These are phyloP conservation scores for Fagus crenata DNA, from an alignment of 306 rosid species.

Conservation along the genomic window DNA sequence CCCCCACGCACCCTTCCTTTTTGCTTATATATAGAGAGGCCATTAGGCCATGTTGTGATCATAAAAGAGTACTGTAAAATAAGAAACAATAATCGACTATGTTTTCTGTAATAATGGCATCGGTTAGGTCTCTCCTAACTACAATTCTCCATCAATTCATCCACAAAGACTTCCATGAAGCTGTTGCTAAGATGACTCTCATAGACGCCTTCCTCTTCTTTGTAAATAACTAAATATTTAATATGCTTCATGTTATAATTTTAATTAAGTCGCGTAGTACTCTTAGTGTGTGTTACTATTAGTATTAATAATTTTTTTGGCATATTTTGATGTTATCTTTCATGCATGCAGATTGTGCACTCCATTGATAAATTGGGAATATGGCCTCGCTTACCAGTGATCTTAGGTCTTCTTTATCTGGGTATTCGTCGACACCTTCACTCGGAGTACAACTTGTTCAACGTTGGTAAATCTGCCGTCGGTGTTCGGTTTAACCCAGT, in stretches of 20 bases:
- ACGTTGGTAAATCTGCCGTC: slow-evolving; percentile 48
- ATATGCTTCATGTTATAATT: neutral
- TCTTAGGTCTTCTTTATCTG: slow-evolving; percentile 43
- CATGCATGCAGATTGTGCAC: slow-evolving; percentile 47
- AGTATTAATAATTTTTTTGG: neutral
- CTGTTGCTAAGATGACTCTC: slow-evolving; percentile 45
- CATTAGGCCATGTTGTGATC: neutral
- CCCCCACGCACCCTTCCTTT: too few species aligned
- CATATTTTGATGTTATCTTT: too few species aligned
- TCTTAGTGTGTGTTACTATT: neutral
- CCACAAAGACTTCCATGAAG: slow-evolving; percentile 47
- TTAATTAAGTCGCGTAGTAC: neutral
- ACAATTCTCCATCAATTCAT: slow-evolving; percentile 16
- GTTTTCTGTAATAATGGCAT: neutral
- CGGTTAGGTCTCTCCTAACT: neutral
- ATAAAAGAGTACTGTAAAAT: neutral
- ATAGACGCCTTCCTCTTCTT: slow-evolving; percentile 41
- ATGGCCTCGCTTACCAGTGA: slow-evolving; percentile 57
- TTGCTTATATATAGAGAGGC: neutral
- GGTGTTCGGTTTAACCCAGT: slow-evolving; percentile 48
- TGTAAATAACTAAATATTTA: slow-evolving; percentile 15
- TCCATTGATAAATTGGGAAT: slow-evolving; percentile 51
- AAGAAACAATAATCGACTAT: neutral
- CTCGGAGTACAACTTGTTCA: slow-evolving; percentile 52
- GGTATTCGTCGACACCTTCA: slow-evolving; percentile 48